phyloP scores from a whole-genome alignment of 2,329 filamentous ascomycete species.

The Onygenales sp. region DNA sequence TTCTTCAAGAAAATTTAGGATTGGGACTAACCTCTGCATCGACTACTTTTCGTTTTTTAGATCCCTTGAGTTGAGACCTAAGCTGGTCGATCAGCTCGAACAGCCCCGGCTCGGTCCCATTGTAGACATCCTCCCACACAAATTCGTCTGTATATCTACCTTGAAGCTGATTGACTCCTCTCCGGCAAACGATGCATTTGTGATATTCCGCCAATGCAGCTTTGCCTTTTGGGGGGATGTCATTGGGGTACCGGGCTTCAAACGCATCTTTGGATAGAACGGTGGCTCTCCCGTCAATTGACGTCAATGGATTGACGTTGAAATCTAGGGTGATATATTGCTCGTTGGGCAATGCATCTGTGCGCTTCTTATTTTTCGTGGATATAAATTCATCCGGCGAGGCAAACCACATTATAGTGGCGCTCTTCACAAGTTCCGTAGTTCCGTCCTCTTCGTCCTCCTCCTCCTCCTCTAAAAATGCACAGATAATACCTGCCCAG shows the following conservation, averaged over 20 bases:
- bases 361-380: conserved; percentile 70
- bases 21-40: conserved; percentile 27
- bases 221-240: conserved; percentile 58
- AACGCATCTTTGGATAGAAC: conserved; percentile 68
- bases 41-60: conserved; percentile 43
- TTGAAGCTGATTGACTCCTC: conserved; percentile 81
- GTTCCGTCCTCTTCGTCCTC: conserved; percentile 59
- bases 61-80: conserved; percentile 55
- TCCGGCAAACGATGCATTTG: conserved; percentile 80
- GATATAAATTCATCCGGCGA: conserved; percentile 82
- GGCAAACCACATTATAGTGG: conserved; percentile 86
- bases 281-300: conserved; percentile 81
- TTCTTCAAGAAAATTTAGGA: background rate
- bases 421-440: conserved; percentile 50
- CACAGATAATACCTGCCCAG: conserved; percentile 84
- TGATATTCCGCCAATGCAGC: conserved; percentile 58
- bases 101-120: conserved; percentile 55
- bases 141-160: conserved; percentile 90
- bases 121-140: conserved; percentile 77
- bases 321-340: conserved; percentile 82
- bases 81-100: conserved; percentile 57
- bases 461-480: conserved; percentile 66
- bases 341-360: conserved; percentile 77
- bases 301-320: conserved; percentile 76
- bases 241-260: conserved; percentile 59